A percentile compares a stretch with the other conserved stretches of the same genome.
These are phyloP conservation scores for Glutinoglossum americanum DNA, from an alignment of 495 filamentous ascomycete genomes.

Conservation along the genomic window DNA sequence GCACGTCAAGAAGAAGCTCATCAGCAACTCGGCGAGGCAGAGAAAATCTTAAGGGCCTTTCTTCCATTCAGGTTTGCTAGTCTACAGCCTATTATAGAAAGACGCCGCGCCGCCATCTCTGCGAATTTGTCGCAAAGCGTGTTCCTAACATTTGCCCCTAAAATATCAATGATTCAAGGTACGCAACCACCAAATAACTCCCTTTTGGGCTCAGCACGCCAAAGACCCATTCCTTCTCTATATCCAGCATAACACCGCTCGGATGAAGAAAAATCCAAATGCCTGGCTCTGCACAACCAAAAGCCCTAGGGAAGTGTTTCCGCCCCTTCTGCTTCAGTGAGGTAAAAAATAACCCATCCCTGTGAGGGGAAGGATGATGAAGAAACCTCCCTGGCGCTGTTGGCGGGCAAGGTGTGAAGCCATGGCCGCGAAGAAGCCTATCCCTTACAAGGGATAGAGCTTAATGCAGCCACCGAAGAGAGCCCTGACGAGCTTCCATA, in stretches of 20 bases:
- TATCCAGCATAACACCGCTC: neutral
- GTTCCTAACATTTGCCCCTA: neutral
- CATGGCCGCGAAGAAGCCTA: neutral
- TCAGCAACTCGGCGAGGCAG: constrained; percentile 25
- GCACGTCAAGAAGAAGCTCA: constrained; percentile 65
- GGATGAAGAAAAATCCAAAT: neutral
- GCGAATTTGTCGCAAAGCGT: neutral
- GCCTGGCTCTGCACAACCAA: neutral
- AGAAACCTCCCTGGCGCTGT: neutral
- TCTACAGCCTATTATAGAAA: neutral
- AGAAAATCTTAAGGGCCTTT: constrained; percentile 15
- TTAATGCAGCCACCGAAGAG: constrained; percentile 6
- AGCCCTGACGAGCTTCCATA: constrained; percentile 5
- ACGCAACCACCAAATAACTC: neutral
- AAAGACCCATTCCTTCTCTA: neutral
- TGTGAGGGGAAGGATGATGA: neutral
- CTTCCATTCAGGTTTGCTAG: neutral
- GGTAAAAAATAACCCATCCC: neutral
- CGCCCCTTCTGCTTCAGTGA: neutral
- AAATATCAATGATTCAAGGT: neutral
- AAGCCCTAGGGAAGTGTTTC: neutral
- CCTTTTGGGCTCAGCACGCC: neutral
- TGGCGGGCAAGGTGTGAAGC: neutral
- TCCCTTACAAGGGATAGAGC: neutral
- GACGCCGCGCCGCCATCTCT: neutral